Evolutionary conservation across 495 filamentous ascomycete genomes (phyloP).

Genomic region (Penicillium manginii): DNA sequence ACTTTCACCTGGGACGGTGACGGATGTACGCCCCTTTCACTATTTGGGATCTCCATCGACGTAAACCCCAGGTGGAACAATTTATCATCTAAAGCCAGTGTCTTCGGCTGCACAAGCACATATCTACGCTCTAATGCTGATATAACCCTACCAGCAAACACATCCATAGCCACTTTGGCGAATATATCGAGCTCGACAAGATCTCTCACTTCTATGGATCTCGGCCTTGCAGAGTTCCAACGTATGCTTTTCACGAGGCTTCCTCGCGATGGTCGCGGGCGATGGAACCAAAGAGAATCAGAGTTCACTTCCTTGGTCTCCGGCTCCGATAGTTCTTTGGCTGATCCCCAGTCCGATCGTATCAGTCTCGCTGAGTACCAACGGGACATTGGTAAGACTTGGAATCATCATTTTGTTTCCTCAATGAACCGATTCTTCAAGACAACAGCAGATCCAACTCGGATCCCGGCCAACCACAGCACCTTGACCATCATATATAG

Average conservation of each 20-base stretch:
- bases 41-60: constrained; percentile 23
- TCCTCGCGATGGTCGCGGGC: neutral
- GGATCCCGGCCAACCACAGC: constrained; percentile 9
- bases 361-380: constrained; percentile 9
- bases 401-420: constrained; percentile 28
- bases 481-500: constrained; percentile 9
- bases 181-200: neutral
- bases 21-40: constrained; percentile 11
- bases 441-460: constrained; percentile 2
- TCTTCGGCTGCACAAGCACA: constrained; percentile 18
- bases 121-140: constrained; percentile 20
- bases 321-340: neutral
- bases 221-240: constrained; percentile 13
- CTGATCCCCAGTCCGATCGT: neutral
- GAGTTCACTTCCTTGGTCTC: neutral
- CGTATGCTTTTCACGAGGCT: constrained; percentile 6
- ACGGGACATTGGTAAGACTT: constrained; percentile 10
- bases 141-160: constrained; percentile 13
- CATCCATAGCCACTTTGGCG: constrained; percentile 7
- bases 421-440: constrained; percentile 26
- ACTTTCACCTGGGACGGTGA: constrained; percentile 12
- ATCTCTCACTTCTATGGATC: neutral
- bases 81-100: constrained; percentile 14
- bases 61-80: neutral
- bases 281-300: neutral